These are phyloP conservation scores for Plectosphaerella sp. DNA, from an alignment of 2,329 filamentous ascomycete species.

Conservation along the genomic window DNA sequence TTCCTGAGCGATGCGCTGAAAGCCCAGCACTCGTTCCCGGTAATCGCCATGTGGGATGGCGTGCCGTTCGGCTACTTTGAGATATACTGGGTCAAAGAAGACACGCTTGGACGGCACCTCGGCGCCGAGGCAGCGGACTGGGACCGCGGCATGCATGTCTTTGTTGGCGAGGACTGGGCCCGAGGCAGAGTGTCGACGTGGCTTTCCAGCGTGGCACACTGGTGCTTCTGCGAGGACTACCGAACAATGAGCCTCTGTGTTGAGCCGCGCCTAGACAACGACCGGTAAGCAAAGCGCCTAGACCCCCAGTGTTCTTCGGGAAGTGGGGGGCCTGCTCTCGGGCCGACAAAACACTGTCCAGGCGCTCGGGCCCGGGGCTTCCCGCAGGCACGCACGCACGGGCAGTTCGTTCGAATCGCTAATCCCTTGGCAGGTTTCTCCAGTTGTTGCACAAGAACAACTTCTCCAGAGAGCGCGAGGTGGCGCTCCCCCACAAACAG, in stretches of 20 bases:
- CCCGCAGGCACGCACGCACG: no score
- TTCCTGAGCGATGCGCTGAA: constrained; percentile 66
- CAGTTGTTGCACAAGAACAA: constrained; percentile 68
- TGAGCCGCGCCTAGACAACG: constrained; percentile 89
- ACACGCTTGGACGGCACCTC: constrained; percentile 67
- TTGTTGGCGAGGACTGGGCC: constrained; percentile 91
- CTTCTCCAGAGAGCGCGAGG: constrained; percentile 82
- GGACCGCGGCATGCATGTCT: constrained; percentile 81
- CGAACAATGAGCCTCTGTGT: constrained; percentile 79
- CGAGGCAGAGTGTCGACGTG: constrained; percentile 77
- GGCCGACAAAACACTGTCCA: neutral
- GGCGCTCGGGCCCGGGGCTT: no score
- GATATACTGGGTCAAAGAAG: constrained; percentile 97
- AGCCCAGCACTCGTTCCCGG: constrained; percentile 77
- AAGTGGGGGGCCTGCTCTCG: neutral
- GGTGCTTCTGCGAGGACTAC: constrained; percentile 71
- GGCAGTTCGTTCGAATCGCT: neutral
- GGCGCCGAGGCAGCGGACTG: constrained; percentile 67
- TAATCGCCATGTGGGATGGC: constrained; percentile 89
- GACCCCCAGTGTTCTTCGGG: neutral
- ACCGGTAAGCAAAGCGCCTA: constrained; percentile 55
- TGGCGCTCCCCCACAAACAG: constrained; percentile 89
- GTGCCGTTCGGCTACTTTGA: constrained; percentile 97
- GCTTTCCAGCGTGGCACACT: constrained; percentile 85
- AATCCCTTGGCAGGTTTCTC: constrained; percentile 22